Evolutionary conservation across 805 yeast species (phyloP), one percentile per base, ranked within the genome.

Genomic region (Lipomyces yamadae): DNA sequence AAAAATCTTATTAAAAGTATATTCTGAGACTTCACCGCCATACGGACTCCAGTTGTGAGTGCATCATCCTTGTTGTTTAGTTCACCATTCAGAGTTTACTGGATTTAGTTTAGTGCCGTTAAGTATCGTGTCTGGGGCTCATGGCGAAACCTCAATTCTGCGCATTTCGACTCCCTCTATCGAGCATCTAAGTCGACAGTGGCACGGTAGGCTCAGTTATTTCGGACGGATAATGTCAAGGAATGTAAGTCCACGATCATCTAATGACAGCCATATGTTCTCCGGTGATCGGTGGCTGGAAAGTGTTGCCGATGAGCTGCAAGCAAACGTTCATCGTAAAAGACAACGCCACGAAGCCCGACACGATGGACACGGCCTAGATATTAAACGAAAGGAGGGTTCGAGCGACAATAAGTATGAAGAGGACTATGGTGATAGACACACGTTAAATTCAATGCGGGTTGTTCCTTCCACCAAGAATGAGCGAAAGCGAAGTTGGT

Each of bases 231-330:
- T 42, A 42, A 37, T 42, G 48, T 42, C 48, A 42, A 42, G 18
- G 18, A n/a, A 6, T 8, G n/a, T 24, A 6, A n/a, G 2, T 42
- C n/a, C 48, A 42, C 15, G 7, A 7, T 42, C 48, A n/a, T n/a
- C 48, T 15, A n/a, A n/a, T 18, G 61, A 39, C 53, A 34, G 30
- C 30, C 30, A 58, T n/a, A 48, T 58, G 7, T 50, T 15, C 54
- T 45, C 55, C 30, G 55, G 61, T 15, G 61, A 58, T 52, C 54
- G 35, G 50, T 58, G 61, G 61, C 55, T 58, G 34, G n/a, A 45
- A 58, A 42, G 11, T 29, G 55, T 58, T 42, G 42, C 61, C 37
- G 53, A 24, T 39, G 60, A 62, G 45, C 15, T 34, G n/a, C 48
- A 45, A 30, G 18, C 48, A 42, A 24, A 24, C 6, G 48, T 24